Conservation (phyloP, 2,329 filamentous ascomycete species). For the Penicillium decumbens region DNA sequence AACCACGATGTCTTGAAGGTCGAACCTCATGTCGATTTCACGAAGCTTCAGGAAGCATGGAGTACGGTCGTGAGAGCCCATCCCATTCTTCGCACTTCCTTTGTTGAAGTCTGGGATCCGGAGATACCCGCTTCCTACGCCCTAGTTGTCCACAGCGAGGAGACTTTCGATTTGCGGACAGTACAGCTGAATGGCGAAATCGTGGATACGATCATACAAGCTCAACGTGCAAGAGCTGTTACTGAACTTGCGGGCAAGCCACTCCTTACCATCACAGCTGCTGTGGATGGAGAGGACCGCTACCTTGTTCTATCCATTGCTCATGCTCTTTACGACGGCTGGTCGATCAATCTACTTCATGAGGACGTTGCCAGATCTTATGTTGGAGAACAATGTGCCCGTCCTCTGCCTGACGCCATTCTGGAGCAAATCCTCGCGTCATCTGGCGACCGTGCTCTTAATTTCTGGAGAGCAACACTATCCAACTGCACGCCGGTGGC, state of each 20-base stretch:
- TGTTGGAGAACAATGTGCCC: slow-evolving; percentile 35
- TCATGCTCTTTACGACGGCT: slow-evolving; percentile 86
- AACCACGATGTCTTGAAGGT: slow-evolving; percentile 75
- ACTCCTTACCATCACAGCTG: slow-evolving; percentile 36
- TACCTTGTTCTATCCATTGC: slow-evolving; percentile 67
- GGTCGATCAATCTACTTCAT: slow-evolving; percentile 72
- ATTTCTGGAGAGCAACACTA: slow-evolving; percentile 70
- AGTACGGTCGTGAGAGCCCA: slow-evolving; percentile 53
- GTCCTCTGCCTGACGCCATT: slow-evolving; percentile 51
- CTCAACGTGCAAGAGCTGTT: slow-evolving; percentile 10
- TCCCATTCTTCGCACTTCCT: slow-evolving; percentile 71
- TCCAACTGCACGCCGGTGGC: slow-evolving; percentile 44
- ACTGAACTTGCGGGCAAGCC: slow-evolving; percentile 20
- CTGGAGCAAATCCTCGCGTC: slow-evolving; percentile 53
- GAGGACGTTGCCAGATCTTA: slow-evolving; percentile 66
- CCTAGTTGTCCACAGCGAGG: slow-evolving; percentile 47
- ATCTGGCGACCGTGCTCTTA: slow-evolving; percentile 45
- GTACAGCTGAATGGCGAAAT: slow-evolving; percentile 17
- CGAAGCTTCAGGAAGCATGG: slow-evolving; percentile 60
- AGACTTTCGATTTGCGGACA: slow-evolving; percentile 34
- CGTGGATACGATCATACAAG: slow-evolving; percentile 23
- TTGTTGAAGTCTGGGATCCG: slow-evolving; percentile 62
- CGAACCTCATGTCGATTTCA: slow-evolving; percentile 50
- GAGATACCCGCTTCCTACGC: slow-evolving; percentile 53
- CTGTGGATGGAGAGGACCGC: slow-evolving; percentile 29